A percentile compares a stretch with the other conserved stretches of the same genome.
Conservation (phyloP, 2,329 filamentous ascomycete genomes). For the Fusarium foetens region DNA sequence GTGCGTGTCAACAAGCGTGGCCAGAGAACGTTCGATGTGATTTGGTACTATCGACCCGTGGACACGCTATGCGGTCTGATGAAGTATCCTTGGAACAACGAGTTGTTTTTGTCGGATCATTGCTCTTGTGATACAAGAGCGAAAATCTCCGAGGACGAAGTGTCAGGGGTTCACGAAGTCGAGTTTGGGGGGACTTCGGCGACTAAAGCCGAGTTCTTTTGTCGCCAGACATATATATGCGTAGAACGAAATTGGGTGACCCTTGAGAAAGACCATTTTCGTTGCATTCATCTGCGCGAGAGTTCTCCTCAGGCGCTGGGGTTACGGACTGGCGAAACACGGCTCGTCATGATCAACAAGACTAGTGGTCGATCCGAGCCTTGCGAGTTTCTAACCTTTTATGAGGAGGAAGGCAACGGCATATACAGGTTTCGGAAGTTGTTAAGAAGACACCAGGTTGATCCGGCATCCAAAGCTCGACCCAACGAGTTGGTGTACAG, state of each 20-base stretch:
- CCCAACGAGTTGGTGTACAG: constrained; percentile 71
- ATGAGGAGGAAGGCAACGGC: constrained; percentile 23
- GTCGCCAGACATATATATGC: constrained; percentile 75
- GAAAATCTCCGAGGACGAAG: constrained; percentile 63
- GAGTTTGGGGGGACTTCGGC: constrained; percentile 64
- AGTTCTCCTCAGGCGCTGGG: constrained; percentile 24
- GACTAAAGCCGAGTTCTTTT: constrained; percentile 66
- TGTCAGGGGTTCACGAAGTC: constrained; percentile 67
- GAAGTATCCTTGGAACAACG: constrained; percentile 75
- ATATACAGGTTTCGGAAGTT: constrained; percentile 61
- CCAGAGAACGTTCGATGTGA: constrained; percentile 65
- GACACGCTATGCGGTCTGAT: constrained; percentile 77
- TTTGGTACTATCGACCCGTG: constrained; percentile 78
- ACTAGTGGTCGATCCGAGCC: constrained; percentile 62
- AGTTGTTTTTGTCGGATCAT: constrained; percentile 80
- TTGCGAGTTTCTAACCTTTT: constrained; percentile 63
- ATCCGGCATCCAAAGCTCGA: constrained; percentile 47
- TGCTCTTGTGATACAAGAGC: constrained; percentile 71
- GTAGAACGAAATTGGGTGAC: constrained; percentile 70
- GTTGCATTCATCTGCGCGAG: constrained; percentile 56
- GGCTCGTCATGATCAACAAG: constrained; percentile 57
- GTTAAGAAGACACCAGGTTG: constrained; percentile 57
- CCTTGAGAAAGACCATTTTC: constrained; percentile 63
- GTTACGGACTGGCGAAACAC: constrained; percentile 67
- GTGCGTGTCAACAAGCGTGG: constrained; percentile 54